phyloP scores from a whole-genome alignment of 345 rosid genomes.

The Hibiscus syriacus region DNA sequence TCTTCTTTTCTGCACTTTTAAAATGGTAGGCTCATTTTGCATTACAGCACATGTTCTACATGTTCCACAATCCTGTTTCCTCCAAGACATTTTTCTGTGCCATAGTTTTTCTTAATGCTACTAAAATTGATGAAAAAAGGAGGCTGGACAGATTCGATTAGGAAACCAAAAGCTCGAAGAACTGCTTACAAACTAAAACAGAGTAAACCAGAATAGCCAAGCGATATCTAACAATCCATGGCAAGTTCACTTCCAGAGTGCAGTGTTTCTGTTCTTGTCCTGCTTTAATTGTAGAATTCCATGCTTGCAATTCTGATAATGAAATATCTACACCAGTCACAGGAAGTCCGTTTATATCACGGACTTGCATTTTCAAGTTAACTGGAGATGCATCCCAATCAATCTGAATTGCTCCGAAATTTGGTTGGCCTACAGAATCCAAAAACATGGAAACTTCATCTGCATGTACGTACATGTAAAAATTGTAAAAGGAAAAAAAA shows the following conservation, averaged over 20 bases:
- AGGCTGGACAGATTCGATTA: neutral
- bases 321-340: constrained; percentile 45
- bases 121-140: neutral
- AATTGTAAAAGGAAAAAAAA: neutral
- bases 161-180: neutral
- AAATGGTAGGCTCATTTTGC: neutral
- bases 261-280: constrained; percentile 43
- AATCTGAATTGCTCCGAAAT: constrained; percentile 76
- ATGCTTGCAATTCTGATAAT: constrained; percentile 44
- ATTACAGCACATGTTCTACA: neutral
- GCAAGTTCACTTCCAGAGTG: constrained; percentile 55
- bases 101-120: neutral
- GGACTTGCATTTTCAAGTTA: constrained; percentile 51
- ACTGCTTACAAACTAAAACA: constrained; percentile 38
- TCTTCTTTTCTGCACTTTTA: neutral
- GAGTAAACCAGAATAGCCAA: constrained; percentile 47
- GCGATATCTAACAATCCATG: constrained; percentile 57
- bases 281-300: constrained; percentile 12
- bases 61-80: neutral
- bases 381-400: constrained; percentile 61
- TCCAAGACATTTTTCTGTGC: neutral
- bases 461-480: constrained; percentile 3
- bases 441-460: neutral
- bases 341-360: constrained; percentile 47
- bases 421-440: constrained; percentile 48